These are phyloP conservation scores for Claviceps cyperi DNA, from an alignment of 2,329 filamentous ascomycete genomes.

Conservation along the genomic window DNA sequence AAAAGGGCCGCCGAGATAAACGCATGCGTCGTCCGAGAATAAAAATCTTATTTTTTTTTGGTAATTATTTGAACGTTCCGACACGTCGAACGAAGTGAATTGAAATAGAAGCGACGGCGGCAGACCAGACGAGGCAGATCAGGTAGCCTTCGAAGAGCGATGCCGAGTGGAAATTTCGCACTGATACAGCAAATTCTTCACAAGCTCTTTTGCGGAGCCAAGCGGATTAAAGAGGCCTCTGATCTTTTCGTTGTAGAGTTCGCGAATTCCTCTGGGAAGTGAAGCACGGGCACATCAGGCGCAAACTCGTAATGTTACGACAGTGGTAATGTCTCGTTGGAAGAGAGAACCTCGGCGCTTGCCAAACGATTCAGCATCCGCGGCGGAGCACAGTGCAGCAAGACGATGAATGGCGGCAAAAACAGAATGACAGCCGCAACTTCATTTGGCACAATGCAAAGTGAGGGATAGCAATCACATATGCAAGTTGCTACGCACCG, in stretches of 20 bases:
- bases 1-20: not conserved
- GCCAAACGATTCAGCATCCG: not conserved
- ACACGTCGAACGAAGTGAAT: not conserved
- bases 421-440: not conserved
- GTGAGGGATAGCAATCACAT: not conserved
- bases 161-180: not conserved
- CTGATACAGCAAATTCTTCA: too few relatives aligned
- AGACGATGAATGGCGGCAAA: not conserved
- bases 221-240: not conserved
- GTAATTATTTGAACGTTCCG: not conserved
- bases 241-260: not conserved
- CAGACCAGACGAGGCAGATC: not conserved
- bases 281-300: not conserved
- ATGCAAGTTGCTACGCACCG: not conserved
- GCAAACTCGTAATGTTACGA: not conserved
- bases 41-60: not conserved
- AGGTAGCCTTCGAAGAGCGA: not conserved
- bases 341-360: not conserved
- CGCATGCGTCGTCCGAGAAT: not conserved
- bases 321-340: not conserved
- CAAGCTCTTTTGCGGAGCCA: not conserved
- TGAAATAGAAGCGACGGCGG: not conserved
- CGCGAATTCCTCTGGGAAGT: not conserved
- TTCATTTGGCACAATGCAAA: not conserved
- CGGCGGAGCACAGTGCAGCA: not conserved